A percentile compares a stretch with the other conserved stretches of the same genome.
Conservation (phyloP, 2,329 filamentous ascomycete genomes). For the Claviceps spartinae region DNA sequence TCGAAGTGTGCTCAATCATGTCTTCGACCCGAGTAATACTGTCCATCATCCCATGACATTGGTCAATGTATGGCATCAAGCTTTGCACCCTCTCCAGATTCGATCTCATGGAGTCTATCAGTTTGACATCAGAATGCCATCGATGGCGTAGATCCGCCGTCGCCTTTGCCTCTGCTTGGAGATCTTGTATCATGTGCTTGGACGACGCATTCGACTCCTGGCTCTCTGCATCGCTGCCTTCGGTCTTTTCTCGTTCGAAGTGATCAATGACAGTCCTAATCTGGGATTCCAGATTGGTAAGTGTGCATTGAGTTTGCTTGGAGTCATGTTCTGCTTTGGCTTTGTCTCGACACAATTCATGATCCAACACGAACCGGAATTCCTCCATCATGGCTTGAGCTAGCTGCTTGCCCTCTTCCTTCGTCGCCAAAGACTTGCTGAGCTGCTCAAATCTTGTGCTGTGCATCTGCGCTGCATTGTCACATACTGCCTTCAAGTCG, state of each 20-base stretch:
- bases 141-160: slow-evolving; percentile 11
- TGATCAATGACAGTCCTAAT: slow-evolving; percentile 11
- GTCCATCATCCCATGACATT: slow-evolving; percentile 12
- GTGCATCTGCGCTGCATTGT: neutral
- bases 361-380: slow-evolving; percentile 11
- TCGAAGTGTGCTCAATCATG: slow-evolving; percentile 16
- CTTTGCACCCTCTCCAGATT: slow-evolving; percentile 13
- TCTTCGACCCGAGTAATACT: slow-evolving; percentile 15
- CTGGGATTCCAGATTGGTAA: slow-evolving; percentile 9
- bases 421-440: slow-evolving; percentile 1
- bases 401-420: slow-evolving; percentile 6
- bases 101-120: slow-evolving; percentile 13
- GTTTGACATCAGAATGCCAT: slow-evolving; percentile 17
- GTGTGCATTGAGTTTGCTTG: slow-evolving; percentile 6
- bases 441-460: slow-evolving; percentile 1
- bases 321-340: slow-evolving; percentile 9
- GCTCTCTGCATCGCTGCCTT: neutral
- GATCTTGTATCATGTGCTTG: slow-evolving; percentile 9
- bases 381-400: slow-evolving; percentile 9
- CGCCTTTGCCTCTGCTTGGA: slow-evolving; percentile 12
- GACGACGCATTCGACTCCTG: slow-evolving; percentile 4
- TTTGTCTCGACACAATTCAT: slow-evolving; percentile 12
- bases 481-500: neutral
- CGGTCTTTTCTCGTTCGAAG: slow-evolving; percentile 2
- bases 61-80: slow-evolving; percentile 14